A percentile compares a stretch with the other conserved stretches of the same genome.
These are phyloP conservation scores for Apophysomyces ossiformis DNA, from an alignment of 371 early-diverging fungal species.

Conservation along the genomic window DNA sequence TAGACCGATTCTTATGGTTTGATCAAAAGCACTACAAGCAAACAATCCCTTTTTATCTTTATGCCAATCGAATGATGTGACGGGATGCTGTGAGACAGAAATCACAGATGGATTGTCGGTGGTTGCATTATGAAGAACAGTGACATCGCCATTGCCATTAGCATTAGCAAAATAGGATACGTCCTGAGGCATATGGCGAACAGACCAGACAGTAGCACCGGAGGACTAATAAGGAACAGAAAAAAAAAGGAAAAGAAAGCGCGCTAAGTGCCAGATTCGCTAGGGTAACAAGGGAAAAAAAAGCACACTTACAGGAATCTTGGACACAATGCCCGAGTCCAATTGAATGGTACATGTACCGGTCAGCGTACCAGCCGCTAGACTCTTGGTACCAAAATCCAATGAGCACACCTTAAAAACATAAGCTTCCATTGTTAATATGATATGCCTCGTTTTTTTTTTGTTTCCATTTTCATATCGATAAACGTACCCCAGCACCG, in stretches of 20 bases:
- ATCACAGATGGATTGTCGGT: conserved; percentile 7
- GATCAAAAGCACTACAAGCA: conserved; percentile 57
- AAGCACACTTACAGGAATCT: conserved; percentile 30
- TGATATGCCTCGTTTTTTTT: conserved; percentile 6
- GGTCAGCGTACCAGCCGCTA: conserved; percentile 56
- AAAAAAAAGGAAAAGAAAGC: neutral
- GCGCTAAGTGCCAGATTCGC: neutral
- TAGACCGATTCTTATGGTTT: conserved; percentile 53
- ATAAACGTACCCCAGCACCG: conserved; percentile 65
- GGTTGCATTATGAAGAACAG: conserved; percentile 42
- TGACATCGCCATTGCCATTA: conserved; percentile 67
- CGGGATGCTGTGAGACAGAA: conserved; percentile 42
- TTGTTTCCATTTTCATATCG: conserved; percentile 14
- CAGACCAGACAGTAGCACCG: conserved; percentile 77
- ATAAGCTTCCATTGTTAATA: neutral
- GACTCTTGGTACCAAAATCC: conserved; percentile 58
- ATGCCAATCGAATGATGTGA: conserved; percentile 58
- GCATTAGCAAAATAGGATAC: conserved; percentile 66
- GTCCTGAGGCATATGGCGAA: conserved; percentile 72
- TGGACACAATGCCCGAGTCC: conserved; percentile 13
- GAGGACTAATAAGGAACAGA: conserved; percentile 27
- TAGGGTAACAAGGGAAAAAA: too few species aligned
- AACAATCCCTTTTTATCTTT: conserved; percentile 56
- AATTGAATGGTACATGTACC: conserved; percentile 50
- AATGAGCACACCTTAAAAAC: conserved; percentile 59